Percentiles rank a stretch among this genome's conserved stretches.
Conservation (phyloP, 345 rosid species). For the Arabidopsis thaliana region DNA sequence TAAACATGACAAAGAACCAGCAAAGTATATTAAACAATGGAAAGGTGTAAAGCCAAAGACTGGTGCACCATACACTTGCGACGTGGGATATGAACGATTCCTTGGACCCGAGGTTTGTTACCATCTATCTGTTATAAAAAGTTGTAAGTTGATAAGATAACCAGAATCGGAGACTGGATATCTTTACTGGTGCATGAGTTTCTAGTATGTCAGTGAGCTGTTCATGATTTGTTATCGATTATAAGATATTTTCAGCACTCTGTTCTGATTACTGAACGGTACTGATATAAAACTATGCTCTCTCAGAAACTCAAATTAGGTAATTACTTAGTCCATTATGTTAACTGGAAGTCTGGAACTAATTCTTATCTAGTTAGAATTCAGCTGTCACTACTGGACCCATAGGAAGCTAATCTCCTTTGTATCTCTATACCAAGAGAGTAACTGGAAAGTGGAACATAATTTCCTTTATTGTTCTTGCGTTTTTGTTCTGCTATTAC, state of each 20-base stretch:
- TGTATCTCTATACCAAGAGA: constrained; percentile 4
- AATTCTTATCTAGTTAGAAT: neutral
- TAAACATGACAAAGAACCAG: constrained; percentile 96
- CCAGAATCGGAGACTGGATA: neutral
- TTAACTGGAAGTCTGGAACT: neutral
- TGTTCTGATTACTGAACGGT: constrained; percentile 9
- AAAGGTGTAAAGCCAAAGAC: constrained; percentile 95
- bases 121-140: constrained; percentile 11
- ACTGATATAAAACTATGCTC: neutral
- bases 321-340: neutral
- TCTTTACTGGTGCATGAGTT: constrained; percentile 12
- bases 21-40: constrained; percentile 89
- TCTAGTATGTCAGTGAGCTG: neutral
- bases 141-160: neutral
- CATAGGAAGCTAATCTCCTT: neutral
- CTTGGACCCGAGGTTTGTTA: constrained; percentile 94
- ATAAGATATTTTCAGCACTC: neutral
- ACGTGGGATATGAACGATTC: constrained; percentile 94
- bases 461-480: constrained; percentile 11
- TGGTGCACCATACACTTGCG: constrained; percentile 97
- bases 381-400: neutral
- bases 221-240: neutral
- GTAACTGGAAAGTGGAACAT: constrained; percentile 2
- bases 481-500: constrained; percentile 9
- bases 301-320: neutral